These are phyloP conservation scores for Vitellaria paradoxa DNA, from an alignment of 179 eudicot species.

Conservation along the genomic window DNA sequence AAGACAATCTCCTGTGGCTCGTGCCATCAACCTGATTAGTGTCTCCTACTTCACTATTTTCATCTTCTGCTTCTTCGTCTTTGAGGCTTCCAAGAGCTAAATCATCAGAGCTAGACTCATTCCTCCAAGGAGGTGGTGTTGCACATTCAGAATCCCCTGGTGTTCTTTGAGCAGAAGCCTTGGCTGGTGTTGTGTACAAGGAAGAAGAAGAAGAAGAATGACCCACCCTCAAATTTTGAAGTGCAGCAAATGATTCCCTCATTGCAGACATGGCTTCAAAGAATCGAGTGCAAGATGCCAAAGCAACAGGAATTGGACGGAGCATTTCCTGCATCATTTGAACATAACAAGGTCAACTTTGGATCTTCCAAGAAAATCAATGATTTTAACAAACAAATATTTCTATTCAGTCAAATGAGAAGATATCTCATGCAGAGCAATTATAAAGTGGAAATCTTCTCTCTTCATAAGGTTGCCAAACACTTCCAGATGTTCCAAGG, in stretches of 20 bases:
- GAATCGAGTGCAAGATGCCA: constrained; percentile 95
- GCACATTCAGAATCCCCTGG: constrained; percentile 56
- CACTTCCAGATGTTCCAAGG: neutral
- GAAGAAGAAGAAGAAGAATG: constrained; percentile 35
- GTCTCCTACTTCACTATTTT: constrained; percentile 31
- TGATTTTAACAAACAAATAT: neutral
- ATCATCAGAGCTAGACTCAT: constrained; percentile 56
- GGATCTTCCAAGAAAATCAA: neutral
- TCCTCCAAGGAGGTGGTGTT: constrained; percentile 81
- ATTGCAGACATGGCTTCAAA: constrained; percentile 99
- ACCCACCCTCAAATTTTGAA: constrained; percentile 77
- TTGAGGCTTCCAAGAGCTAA: constrained; percentile 35
- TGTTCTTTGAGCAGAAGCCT: constrained; percentile 32
- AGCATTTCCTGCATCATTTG: constrained; percentile 72
- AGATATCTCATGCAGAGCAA: neutral
- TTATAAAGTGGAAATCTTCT: neutral
- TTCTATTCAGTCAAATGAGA: neutral
- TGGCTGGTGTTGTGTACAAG: constrained; percentile 42
- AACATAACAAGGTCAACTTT: neutral
- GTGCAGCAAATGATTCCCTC: constrained; percentile 93
- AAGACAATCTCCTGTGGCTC: constrained; percentile 49
- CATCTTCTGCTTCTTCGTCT: constrained; percentile 26
- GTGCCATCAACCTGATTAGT: constrained; percentile 20
- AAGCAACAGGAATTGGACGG: constrained; percentile 98
- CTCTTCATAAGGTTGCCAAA: neutral